Percentiles rank a stretch among this genome's conserved stretches.
Evolutionary conservation across 148 eudicot species (phyloP).

Genomic region (Dianthus caryophyllus): DNA sequence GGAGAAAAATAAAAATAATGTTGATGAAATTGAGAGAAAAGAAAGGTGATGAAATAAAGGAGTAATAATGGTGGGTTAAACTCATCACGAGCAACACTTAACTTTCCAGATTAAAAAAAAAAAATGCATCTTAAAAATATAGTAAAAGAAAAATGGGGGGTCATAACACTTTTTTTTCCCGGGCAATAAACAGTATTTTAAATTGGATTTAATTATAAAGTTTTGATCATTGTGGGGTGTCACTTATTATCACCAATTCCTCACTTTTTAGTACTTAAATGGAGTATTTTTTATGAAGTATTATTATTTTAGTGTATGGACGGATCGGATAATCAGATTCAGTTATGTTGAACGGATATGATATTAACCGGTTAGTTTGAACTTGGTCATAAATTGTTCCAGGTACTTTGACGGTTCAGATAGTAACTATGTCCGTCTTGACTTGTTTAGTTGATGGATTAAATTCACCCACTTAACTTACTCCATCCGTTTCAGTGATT

Average conservation of each 20-base stretch:
- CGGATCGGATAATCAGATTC: too few relatives aligned
- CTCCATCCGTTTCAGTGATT: too few relatives aligned
- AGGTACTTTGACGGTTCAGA: too few relatives aligned
- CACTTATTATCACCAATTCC: constrained; percentile 31
- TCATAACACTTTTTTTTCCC: constrained; percentile 51
- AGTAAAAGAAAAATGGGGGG: constrained; percentile 25
- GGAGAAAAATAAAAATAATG: too few relatives aligned
- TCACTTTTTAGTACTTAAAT: constrained; percentile 11
- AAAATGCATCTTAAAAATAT: constrained; percentile 13
- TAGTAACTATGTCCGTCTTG: too few relatives aligned
- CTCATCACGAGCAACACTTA: constrained; percentile 41
- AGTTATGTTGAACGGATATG: too few relatives aligned
- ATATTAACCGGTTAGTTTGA: too few relatives aligned
- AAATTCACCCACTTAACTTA: too few relatives aligned
- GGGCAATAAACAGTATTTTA: constrained; percentile 71
- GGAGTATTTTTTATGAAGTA: background rate
- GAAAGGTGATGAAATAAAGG: constrained; percentile 6
- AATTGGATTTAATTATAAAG: too few relatives aligned
- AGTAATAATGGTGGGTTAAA: background rate
- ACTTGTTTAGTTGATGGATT: too few relatives aligned
- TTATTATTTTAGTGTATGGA: background rate
- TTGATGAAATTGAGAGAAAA: background rate
- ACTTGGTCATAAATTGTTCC: too few relatives aligned
- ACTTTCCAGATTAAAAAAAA: constrained; percentile 56
- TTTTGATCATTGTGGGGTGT: constrained; percentile 29